Evolutionary conservation across 768 basidiomycete genomes (phyloP).

Genomic region (Xerocomus spinulosus): DNA sequence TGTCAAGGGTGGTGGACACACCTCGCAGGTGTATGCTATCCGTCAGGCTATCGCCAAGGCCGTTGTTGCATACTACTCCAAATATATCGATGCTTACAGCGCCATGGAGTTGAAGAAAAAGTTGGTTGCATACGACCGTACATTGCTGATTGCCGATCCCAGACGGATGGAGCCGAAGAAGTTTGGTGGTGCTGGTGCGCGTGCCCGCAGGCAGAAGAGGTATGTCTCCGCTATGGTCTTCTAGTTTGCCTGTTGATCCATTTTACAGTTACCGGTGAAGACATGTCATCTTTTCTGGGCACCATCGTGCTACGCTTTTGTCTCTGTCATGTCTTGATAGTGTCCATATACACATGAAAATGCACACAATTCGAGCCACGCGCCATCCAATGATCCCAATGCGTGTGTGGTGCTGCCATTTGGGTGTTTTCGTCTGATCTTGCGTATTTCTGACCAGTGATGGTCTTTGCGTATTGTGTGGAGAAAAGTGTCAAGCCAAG

Average conservation of each 20-base stretch:
- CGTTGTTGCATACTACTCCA: slow-evolving; percentile 95
- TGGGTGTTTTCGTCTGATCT: too few species aligned
- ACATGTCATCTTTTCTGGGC: slow-evolving; percentile 33
- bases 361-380: too few species aligned
- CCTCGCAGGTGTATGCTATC: slow-evolving; percentile 97
- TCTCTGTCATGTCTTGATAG: slow-evolving; percentile 34
- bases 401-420: too few species aligned
- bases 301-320: slow-evolving; percentile 42
- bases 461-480: too few species aligned
- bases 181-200: slow-evolving; percentile 97
- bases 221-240: slow-evolving; percentile 25
- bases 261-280: slow-evolving; percentile 62
- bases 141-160: slow-evolving; percentile 87
- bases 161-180: slow-evolving; percentile 99
- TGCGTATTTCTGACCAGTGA: too few species aligned
- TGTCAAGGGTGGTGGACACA: slow-evolving; percentile 99
- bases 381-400: too few species aligned
- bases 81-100: slow-evolving; percentile 96
- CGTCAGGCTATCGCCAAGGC: slow-evolving; percentile 99
- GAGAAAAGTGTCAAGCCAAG: too few species aligned
- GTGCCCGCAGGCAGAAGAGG: slow-evolving; percentile 98
- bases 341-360: slow-evolving; percentile 29
- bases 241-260: slow-evolving; percentile 9
- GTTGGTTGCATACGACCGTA: slow-evolving; percentile 91
- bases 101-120: slow-evolving; percentile 99